A percentile compares a stretch with the other conserved stretches of the same genome.
phyloP scores from a whole-genome alignment of 2,329 filamentous ascomycete genomes.

The Orbilia javanica region DNA sequence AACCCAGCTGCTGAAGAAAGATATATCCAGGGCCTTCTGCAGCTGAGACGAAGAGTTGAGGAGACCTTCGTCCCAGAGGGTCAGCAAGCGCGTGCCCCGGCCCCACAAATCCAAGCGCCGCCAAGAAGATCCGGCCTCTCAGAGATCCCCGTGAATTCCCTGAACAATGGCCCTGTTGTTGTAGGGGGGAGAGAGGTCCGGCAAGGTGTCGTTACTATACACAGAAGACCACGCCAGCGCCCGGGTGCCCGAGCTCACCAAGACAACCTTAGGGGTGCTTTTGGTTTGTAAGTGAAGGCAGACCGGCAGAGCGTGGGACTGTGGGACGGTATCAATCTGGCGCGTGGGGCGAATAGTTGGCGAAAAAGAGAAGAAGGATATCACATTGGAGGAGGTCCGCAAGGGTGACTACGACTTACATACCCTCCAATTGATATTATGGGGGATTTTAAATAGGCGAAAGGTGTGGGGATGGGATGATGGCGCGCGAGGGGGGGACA shows the following conservation, averaged over 20 bases:
- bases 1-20: slow-evolving; percentile 9
- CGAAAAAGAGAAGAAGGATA: slow-evolving; percentile 2
- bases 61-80: slow-evolving; percentile 13
- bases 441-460: too few relatives aligned
- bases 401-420: slow-evolving; percentile 7
- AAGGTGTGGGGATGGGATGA: too few relatives aligned
- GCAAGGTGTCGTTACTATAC: background rate
- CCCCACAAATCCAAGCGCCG: background rate
- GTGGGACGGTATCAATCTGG: background rate
- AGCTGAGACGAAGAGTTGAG: slow-evolving; percentile 12
- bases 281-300: slow-evolving; percentile 13
- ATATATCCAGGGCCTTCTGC: background rate
- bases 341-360: slow-evolving; percentile 15
- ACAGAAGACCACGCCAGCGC: slow-evolving; percentile 4
- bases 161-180: slow-evolving; percentile 10
- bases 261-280: slow-evolving; percentile 13
- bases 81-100: slow-evolving; percentile 11
- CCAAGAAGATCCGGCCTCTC: slow-evolving; percentile 18
- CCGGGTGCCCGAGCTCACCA: slow-evolving; percentile 15
- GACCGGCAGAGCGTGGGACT: slow-evolving; percentile 7
- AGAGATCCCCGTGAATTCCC: slow-evolving; percentile 17
- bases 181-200: slow-evolving; percentile 19
- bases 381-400: slow-evolving; percentile 16
- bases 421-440: too few relatives aligned
- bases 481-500: too few relatives aligned